Evolutionary conservation across 2,329 filamentous ascomycete species (phyloP).

Genomic region (Stagonosporopsis chrysanthemi): DNA sequence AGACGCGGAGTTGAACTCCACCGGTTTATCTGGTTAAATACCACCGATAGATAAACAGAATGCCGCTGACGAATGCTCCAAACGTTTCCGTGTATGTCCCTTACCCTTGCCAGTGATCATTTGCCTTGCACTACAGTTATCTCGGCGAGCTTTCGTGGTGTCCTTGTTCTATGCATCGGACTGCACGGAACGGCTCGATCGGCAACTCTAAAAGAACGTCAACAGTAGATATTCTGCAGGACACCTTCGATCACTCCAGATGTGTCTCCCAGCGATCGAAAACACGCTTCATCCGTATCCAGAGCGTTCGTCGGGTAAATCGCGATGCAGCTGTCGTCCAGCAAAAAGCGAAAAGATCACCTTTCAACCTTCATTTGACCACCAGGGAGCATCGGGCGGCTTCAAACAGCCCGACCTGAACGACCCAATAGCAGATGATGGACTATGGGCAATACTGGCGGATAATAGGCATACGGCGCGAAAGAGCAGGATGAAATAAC

Average conservation of each 20-base stretch:
- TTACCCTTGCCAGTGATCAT: background rate
- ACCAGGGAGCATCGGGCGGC: background rate
- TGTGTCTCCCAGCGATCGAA: background rate
- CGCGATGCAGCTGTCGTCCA: background rate
- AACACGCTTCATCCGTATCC: background rate
- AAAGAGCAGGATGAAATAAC: background rate
- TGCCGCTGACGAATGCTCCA: background rate
- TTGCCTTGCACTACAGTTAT: background rate
- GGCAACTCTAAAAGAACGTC: slow-evolving; percentile 20
- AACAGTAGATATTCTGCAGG: background rate
- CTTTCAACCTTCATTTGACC: background rate
- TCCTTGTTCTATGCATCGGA: slow-evolving; percentile 7
- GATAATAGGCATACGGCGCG: background rate
- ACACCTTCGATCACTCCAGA: background rate
- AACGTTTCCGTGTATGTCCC: background rate
- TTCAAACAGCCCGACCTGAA: background rate
- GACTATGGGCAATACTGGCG: background rate
- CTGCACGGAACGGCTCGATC: slow-evolving; percentile 9
- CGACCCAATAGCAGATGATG: background rate
- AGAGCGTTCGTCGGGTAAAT: too few relatives aligned
- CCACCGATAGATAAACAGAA: background rate
- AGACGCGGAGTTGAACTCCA: background rate
- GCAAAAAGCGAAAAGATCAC: background rate
- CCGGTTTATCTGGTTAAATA: background rate
- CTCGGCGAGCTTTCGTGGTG: slow-evolving; percentile 4